These are phyloP conservation scores for Elongisporangium anandrum DNA, from an alignment of 352 stramenopile genomes.

Conservation along the genomic window DNA sequence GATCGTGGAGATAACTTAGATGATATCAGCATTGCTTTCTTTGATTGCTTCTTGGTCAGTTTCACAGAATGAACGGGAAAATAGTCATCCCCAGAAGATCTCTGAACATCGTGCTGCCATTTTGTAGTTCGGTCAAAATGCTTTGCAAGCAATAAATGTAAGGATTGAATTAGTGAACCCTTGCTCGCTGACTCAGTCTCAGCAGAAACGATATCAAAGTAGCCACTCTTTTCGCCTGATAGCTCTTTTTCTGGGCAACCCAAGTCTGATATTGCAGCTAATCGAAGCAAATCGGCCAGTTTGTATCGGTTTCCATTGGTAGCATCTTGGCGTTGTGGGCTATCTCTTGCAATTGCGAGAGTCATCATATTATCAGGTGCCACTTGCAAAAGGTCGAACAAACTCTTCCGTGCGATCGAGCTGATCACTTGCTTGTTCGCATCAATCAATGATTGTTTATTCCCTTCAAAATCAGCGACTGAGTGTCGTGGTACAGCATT, in stretches of 20 bases:
- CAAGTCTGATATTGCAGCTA: constrained; percentile 49
- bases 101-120: constrained; percentile 16
- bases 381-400: constrained; percentile 59
- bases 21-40: constrained; percentile 13
- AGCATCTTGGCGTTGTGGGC: constrained; percentile 12
- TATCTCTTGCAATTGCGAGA: constrained; percentile 27
- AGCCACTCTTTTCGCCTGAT: not conserved
- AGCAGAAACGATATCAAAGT: not conserved
- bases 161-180: constrained; percentile 22
- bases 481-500: constrained; percentile 29
- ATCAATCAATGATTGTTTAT: constrained; percentile 22
- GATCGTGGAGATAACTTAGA: constrained; percentile 11
- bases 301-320: constrained; percentile 35
- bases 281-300: constrained; percentile 43
- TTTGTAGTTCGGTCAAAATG: constrained; percentile 38
- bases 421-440: constrained; percentile 50
- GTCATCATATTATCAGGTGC: constrained; percentile 58
- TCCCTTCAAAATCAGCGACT: constrained; percentile 35
- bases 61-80: constrained; percentile 9
- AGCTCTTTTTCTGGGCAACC: constrained; percentile 41
- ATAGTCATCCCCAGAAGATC: constrained; percentile 13
- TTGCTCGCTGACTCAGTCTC: not conserved
- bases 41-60: constrained; percentile 30
- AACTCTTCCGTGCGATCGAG: constrained; percentile 46
- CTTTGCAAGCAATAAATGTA: constrained; percentile 48